A percentile compares a stretch with the other conserved stretches of the same genome.
These are phyloP conservation scores for Pyrus communis DNA, from an alignment of 306 rosid genomes.

Conservation along the genomic window DNA sequence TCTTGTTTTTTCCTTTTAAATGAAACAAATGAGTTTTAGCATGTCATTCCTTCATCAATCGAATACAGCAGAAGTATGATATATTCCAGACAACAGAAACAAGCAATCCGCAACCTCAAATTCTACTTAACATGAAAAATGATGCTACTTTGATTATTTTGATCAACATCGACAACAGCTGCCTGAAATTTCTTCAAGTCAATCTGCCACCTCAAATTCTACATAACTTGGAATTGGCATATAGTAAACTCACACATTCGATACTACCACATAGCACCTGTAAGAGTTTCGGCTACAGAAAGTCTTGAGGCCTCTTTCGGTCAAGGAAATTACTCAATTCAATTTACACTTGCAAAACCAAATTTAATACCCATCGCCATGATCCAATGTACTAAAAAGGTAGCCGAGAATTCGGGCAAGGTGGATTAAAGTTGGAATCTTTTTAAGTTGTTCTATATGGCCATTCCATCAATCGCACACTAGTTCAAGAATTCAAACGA, in stretches of 20 bases:
- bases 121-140: not conserved
- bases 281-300: not conserved
- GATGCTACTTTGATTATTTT: not conserved
- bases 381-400: not conserved
- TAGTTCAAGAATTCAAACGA: not conserved
- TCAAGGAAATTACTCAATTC: not conserved
- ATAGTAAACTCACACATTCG: not conserved
- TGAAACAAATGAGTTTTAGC: not conserved
- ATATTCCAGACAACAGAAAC: not conserved
- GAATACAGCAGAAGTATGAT: not conserved
- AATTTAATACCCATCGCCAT: not conserved
- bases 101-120: not conserved
- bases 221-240: not conserved
- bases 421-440: not conserved
- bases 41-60: not conserved
- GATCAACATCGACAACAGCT: not conserved
- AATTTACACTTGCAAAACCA: not conserved
- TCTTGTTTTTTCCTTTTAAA: not conserved
- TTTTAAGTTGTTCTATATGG: not conserved
- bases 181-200: not conserved
- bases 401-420: not conserved
- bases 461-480: not conserved
- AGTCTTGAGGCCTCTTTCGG: not conserved
- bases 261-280: not conserved
- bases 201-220: not conserved